Evolutionary conservation across 2,329 filamentous ascomycete genomes (phyloP).

Genomic region (Fusarium buxicola): DNA sequence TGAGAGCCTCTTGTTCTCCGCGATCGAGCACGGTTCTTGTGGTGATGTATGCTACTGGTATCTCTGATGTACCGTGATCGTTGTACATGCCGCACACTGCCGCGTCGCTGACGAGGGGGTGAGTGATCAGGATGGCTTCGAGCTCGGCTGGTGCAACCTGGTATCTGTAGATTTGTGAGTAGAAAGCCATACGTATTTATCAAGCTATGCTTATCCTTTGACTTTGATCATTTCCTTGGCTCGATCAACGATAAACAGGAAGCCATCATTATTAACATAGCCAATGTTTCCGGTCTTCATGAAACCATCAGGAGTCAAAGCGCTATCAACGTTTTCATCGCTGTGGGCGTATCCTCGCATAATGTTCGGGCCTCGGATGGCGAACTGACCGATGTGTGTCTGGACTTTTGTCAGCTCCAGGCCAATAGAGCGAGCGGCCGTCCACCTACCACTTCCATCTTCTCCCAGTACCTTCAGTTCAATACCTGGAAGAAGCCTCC

Average conservation of each 20-base stretch:
- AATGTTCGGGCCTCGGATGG: too few relatives aligned
- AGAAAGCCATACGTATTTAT: too few relatives aligned
- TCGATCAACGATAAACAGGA: conserved; percentile 3
- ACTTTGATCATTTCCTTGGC: conserved; percentile 27
- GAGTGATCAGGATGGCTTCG: not conserved
- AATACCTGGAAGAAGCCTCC: conserved; percentile 27
- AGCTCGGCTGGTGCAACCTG: conserved; percentile 18
- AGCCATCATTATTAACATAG: not conserved
- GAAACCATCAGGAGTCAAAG: too few relatives aligned
- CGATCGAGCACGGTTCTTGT: too few relatives aligned
- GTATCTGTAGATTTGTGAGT: too few relatives aligned
- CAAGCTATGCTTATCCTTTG: not conserved
- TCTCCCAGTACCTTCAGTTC: too few relatives aligned
- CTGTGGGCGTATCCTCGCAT: too few relatives aligned
- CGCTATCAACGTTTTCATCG: too few relatives aligned
- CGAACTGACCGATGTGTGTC: not conserved
- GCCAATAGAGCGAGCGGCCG: conserved; percentile 13
- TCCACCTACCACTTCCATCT: too few relatives aligned
- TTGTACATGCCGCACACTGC: not conserved
- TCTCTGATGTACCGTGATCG: not conserved
- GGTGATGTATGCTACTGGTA: too few relatives aligned
- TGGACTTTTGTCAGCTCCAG: conserved; percentile 68
- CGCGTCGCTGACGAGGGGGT: not conserved
- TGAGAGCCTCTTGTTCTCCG: too few relatives aligned
- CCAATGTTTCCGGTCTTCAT: conserved; percentile 12